Percentiles rank a stretch among this genome's conserved stretches.
Evolutionary conservation across 2,329 filamentous ascomycete genomes (phyloP).

Genomic region (Penicillium frequentans): DNA sequence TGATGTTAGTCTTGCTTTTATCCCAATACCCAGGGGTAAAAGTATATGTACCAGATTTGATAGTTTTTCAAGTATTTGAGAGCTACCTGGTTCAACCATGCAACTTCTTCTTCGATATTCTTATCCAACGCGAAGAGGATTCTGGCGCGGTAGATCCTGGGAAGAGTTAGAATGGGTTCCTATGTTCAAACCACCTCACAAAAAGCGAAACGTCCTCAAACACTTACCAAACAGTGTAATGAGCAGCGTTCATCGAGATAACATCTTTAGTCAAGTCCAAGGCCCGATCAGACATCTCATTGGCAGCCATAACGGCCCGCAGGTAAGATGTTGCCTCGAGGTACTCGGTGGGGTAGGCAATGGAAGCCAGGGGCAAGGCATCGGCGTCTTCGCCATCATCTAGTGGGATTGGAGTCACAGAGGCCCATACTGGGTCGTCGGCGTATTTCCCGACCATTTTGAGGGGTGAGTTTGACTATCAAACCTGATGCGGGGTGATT

Average conservation of each 20-base stretch:
- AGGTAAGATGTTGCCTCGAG: conserved; percentile 91
- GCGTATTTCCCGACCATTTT: conserved; percentile 51
- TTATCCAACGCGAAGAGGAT: conserved; percentile 68
- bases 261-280: conserved; percentile 83
- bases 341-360: conserved; percentile 88
- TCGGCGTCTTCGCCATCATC: conserved; percentile 66
- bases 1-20: not conserved
- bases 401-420: conserved; percentile 78
- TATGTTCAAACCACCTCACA: not conserved
- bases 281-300: conserved; percentile 78
- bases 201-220: not conserved
- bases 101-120: conserved; percentile 69
- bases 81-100: conserved; percentile 83
- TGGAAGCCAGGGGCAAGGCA: conserved; percentile 74
- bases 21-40: not conserved
- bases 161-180: conserved; percentile 9
- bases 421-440: conserved; percentile 75
- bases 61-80: conserved; percentile 93
- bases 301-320: conserved; percentile 84
- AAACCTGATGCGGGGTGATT: conserved; percentile 7
- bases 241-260: conserved; percentile 89
- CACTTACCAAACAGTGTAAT: conserved; percentile 90
- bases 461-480: conserved; percentile 4
- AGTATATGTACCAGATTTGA: conserved; percentile 73
- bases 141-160: conserved; percentile 79